Evolutionary conservation across 1,139 yeast species (phyloP), one percentile per base, ranked within the genome.

Genomic region (Magnusiomyces sp.): DNA sequence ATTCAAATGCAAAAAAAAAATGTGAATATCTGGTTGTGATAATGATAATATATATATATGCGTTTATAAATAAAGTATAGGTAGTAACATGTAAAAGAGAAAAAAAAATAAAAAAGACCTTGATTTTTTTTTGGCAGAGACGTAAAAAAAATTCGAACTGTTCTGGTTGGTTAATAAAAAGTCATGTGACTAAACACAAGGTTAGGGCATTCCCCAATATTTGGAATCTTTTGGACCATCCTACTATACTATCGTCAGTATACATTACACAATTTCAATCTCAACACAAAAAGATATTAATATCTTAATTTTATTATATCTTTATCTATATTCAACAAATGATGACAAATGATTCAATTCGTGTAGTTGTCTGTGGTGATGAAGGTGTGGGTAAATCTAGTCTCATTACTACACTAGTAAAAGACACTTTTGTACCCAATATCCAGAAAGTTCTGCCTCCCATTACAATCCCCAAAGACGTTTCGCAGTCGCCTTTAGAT

Each of bases 341-440:
- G 17, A 58, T 58, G 60, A 50, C 53, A 20, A 57, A 58, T 52
- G 64, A 67, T 46, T 52, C 80, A 1, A 74, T 86, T 39, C 64
- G 94, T 53, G 82, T 92, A 1, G 95, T 88, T 1, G 83, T 92
- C 0, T 89, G 97, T 65, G 98, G 98, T n/a, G 98, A 92, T 66
- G 95, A 88, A 55, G 86, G 80, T 57, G 50, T 40, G 65, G 55
- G 4, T 27, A 16, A 19, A 13, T 31, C 27, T 2, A 73, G 90
- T 29, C 68, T 92, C 42, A 79, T 92, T 37, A 81, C 94, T 0
- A 75, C 95, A 0, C 71, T 92, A 27, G 81, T 88, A 39, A 90
- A 88, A 65, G 96, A 86, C 58, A 76, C 80, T 34, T 87, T 80
- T 61, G 81, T 85, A 0, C 80, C 90, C 0, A 81, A 80, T 54